phyloP scores from a whole-genome alignment of 2,329 filamentous ascomycete species.

The Cordyceps javanica region DNA sequence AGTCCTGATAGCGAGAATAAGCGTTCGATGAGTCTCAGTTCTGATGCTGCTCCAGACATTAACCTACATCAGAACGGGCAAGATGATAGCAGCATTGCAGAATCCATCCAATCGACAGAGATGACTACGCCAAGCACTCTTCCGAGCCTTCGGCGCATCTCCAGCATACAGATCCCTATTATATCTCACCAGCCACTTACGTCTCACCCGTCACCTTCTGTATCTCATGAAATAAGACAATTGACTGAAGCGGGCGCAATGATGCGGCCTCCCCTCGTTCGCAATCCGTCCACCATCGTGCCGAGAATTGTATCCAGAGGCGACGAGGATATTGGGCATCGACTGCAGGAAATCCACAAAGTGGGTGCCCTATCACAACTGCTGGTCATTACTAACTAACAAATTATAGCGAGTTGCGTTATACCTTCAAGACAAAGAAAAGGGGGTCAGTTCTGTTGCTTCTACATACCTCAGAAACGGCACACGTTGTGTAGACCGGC shows the following conservation, averaged over 20 bases:
- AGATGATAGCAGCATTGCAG: background rate
- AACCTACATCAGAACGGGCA: background rate
- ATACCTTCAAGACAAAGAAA: background rate
- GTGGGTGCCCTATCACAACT: background rate
- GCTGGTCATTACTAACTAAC: background rate
- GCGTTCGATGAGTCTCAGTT: too few relatives aligned
- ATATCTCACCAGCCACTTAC: background rate
- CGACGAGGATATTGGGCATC: background rate
- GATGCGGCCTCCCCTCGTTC: background rate
- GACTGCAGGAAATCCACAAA: slow-evolving; percentile 1
- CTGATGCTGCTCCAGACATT: background rate
- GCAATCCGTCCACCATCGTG: background rate
- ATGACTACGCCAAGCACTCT: background rate
- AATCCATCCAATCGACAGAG: background rate
- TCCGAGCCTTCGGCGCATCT: background rate
- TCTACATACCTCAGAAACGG: slow-evolving; percentile 4
- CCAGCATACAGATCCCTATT: background rate
- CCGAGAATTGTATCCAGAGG: background rate
- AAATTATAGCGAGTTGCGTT: background rate
- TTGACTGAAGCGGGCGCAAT: background rate
- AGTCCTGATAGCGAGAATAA: background rate
- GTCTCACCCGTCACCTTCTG: background rate
- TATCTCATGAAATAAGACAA: background rate
- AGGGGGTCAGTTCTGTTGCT: background rate
- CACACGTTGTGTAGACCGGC: background rate